Evolutionary conservation across 345 rosid genomes (phyloP).

Genomic region (Jatropha curcas): DNA sequence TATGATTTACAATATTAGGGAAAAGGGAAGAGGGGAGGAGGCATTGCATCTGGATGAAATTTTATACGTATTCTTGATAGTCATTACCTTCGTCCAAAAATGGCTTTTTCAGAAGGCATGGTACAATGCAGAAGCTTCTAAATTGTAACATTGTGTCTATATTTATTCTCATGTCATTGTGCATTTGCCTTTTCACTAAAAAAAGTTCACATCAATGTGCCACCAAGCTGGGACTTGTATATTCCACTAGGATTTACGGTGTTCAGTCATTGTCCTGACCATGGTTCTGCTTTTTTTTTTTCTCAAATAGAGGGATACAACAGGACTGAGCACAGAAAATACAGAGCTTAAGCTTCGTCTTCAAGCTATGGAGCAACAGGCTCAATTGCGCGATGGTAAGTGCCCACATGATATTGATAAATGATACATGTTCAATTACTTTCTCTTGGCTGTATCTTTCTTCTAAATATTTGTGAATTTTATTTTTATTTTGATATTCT

Average conservation of each 20-base stretch:
- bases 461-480: background rate
- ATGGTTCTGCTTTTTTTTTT: slow-evolving; percentile 24
- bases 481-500: background rate
- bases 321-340: slow-evolving; percentile 71
- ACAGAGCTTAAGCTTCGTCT: slow-evolving; percentile 91
- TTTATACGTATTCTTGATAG: background rate
- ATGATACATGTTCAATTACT: background rate
- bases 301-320: slow-evolving; percentile 69
- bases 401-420: background rate
- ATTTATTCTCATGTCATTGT: background rate
- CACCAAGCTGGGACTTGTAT: background rate
- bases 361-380: slow-evolving; percentile 89
- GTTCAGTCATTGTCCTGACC: background rate
- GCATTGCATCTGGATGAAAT: no score
- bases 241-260: background rate
- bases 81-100: background rate
- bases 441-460: background rate
- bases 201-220: no score
- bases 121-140: background rate
- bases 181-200: background rate
- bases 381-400: slow-evolving; percentile 83
- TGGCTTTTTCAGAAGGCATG: background rate
- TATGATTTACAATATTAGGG: background rate
- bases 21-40: no score
- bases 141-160: no score